Conservation (phyloP, 2,329 filamentous ascomycete species). For the Chrysoporthe puriensis region DNA sequence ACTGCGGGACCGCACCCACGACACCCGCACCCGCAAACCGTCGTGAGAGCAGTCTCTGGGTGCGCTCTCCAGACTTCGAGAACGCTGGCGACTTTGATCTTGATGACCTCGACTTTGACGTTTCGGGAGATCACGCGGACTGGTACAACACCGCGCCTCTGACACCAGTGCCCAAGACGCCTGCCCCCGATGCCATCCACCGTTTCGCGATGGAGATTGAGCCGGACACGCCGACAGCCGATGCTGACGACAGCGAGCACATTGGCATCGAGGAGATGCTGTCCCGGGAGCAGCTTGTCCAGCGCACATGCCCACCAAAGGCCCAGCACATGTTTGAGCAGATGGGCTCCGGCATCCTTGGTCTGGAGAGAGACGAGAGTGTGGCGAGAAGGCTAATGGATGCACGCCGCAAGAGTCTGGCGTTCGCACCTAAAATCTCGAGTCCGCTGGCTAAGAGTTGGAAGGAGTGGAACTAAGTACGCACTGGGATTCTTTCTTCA, state of each 20-base stretch:
- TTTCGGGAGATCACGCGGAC: constrained; percentile 45
- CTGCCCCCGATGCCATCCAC: constrained; percentile 57
- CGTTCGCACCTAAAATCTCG: constrained; percentile 74
- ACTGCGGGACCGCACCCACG: constrained; percentile 46
- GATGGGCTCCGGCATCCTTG: constrained; percentile 50
- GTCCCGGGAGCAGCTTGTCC: constrained; percentile 47
- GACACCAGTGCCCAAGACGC: constrained; percentile 62
- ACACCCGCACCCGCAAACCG: constrained; percentile 51
- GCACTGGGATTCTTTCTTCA: not conserved
- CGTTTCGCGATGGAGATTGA: constrained; percentile 54
- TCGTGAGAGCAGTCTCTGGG: constrained; percentile 59
- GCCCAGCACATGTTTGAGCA: constrained; percentile 40
- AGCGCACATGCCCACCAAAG: constrained; percentile 60
- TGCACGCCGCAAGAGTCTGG: constrained; percentile 75
- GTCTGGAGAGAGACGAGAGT: constrained; percentile 56
- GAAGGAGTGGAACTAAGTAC: constrained; percentile 50
- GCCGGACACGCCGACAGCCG: constrained; percentile 48
- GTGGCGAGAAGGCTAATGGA: constrained; percentile 69
- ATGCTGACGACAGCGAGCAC: constrained; percentile 36
- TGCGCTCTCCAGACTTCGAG: constrained; percentile 53
- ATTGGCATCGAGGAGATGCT: constrained; percentile 31
- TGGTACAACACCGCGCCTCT: constrained; percentile 44
- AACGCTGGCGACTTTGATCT: constrained; percentile 38
- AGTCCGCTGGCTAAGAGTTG: constrained; percentile 64
- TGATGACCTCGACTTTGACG: constrained; percentile 43